Evolutionary conservation across 2,329 filamentous ascomycete species (phyloP), one percentile per base, ranked within the genome.

Genomic region (Colletotrichum sansevieriae): DNA sequence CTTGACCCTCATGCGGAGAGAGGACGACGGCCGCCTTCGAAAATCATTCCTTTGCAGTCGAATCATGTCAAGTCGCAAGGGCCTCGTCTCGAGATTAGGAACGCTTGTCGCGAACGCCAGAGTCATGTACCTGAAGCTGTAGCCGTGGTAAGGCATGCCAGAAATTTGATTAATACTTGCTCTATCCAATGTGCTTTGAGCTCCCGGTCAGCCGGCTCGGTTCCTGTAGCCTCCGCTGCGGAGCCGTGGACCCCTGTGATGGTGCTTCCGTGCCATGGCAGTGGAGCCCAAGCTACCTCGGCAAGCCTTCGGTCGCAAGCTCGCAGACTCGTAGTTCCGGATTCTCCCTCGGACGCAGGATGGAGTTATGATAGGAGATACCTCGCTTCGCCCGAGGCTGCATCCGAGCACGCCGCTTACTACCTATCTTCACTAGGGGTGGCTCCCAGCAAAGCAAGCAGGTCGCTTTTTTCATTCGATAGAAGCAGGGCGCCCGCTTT

Each of bases 361-460:
- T 55, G 69, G 61, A 57, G 35, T 46, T 71, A 59, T 69, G 69
- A 71, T 71, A 71, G 69, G 69, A 64, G 69, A 70, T 71, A 71
- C 20, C 15, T 13, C 39, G 9, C 9, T 10, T 22, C 12, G 12
- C 29, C 67, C 56, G 63, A 70, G 63, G 18, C 13, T 4, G 44
- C 51, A 29, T 43, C 67, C 67, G 56, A 70, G 58, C 52, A 52
- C 11, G 33, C 37, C 39, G 60, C 37, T 64, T 67, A 57, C 20
- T 22, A 49, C 29, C 46, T 12, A n/a, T n/a, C n/a, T n/a, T n/a
- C n/a, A n/a, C n/a, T n/a, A n/a, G n/a, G n/a, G n/a, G n/a, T n/a
- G n/a, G n/a, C n/a, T n/a, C n/a, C n/a, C n/a, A n/a, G n/a, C n/a
- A n/a, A n/a, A n/a, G n/a, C n/a, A n/a, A n/a, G n/a, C n/a, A n/a